A percentile compares a stretch with the other conserved stretches of the same genome.
phyloP scores from a whole-genome alignment of 768 basidiomycete genomes.

The Lactarius akahatsu region DNA sequence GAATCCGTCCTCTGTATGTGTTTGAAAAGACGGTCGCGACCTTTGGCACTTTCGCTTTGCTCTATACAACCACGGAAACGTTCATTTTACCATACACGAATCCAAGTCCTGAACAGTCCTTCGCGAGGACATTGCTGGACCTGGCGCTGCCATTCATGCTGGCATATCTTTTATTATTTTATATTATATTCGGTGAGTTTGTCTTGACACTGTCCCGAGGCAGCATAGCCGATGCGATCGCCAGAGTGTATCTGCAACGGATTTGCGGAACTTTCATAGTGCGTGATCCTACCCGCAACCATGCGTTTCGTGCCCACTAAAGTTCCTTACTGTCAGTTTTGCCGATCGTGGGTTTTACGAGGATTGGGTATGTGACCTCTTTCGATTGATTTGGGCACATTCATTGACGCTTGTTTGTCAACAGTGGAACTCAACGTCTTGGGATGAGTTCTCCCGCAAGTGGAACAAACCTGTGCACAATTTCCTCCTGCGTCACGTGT shows the following conservation, averaged over 20 bases:
- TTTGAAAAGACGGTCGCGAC: conserved; percentile 74
- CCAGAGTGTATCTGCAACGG: conserved; percentile 95
- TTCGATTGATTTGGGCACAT: neutral
- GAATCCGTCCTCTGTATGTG: conserved; percentile 78
- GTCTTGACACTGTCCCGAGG: neutral
- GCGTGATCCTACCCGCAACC: conserved; percentile 32
- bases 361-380: conserved; percentile 68
- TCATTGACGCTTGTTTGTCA: neutral
- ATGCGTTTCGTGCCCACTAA: neutral
- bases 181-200: conserved; percentile 73
- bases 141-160: conserved; percentile 93
- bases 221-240: conserved; percentile 18
- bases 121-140: conserved; percentile 76
- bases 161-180: conserved; percentile 83
- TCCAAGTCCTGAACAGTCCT: conserved; percentile 65
- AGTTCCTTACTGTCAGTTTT: conserved; percentile 55
- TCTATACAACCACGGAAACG: conserved; percentile 90
- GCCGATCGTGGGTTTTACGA: conserved; percentile 98
- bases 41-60: conserved; percentile 93
- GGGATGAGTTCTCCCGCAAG: conserved; percentile 96
- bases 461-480: conserved; percentile 97
- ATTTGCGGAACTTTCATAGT: conserved; percentile 92
- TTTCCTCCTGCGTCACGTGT: conserved; percentile 94
- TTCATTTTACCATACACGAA: conserved; percentile 84
- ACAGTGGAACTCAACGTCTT: conserved; percentile 95